Evolutionary conservation across 208 protist genomes (phyloP).

Genomic region (Acanthamoeba castellanii): DNA sequence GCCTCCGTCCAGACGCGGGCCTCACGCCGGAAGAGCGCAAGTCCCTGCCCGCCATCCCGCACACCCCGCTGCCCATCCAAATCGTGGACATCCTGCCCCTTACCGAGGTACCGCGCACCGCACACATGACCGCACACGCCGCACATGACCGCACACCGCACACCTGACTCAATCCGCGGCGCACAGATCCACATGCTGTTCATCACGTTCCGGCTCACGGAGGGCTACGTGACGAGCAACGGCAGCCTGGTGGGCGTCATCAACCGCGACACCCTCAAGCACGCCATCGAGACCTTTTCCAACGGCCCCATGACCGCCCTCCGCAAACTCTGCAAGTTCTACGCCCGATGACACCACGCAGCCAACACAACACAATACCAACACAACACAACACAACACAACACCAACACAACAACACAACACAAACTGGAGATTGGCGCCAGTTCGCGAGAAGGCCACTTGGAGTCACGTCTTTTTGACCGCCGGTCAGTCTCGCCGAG

Average conservation of each 20-base stretch:
- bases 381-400: too few relatives aligned
- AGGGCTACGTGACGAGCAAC: slow-evolving; percentile 66
- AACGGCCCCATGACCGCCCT: slow-evolving; percentile 15
- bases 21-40: slow-evolving; percentile 31
- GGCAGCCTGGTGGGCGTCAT: slow-evolving; percentile 64
- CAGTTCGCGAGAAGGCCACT: too few relatives aligned
- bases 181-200: slow-evolving; percentile 72
- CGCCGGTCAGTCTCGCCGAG: too few relatives aligned
- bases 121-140: neutral
- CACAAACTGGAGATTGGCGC: too few relatives aligned
- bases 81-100: slow-evolving; percentile 13
- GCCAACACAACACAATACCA: neutral
- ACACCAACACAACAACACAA: too few relatives aligned
- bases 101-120: neutral
- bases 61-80: slow-evolving; percentile 39
- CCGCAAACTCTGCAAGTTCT: slow-evolving; percentile 24
- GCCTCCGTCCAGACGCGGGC: neutral
- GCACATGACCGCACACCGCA: neutral
- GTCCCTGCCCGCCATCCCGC: slow-evolving; percentile 31
- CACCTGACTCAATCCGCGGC: neutral
- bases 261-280: slow-evolving; percentile 46
- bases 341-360: neutral
- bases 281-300: slow-evolving; percentile 33
- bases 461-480: too few relatives aligned
- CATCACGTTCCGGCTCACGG: slow-evolving; percentile 73